Evolutionary conservation across 257 asterid species (phyloP).

Genomic region (Solanum microdontum): DNA sequence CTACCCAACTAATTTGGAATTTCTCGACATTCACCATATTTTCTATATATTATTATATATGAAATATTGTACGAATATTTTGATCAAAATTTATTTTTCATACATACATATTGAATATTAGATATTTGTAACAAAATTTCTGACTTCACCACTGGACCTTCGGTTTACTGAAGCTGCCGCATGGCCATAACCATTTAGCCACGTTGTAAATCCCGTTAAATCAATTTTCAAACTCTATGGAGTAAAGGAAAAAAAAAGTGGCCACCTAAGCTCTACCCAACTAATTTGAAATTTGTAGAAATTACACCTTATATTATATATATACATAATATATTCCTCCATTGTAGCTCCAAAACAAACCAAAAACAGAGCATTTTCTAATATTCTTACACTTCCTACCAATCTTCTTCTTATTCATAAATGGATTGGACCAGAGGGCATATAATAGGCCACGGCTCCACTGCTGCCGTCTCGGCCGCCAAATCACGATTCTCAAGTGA

Average conservation of each 20-base stretch:
- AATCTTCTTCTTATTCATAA: not conserved
- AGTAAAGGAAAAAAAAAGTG: not conserved
- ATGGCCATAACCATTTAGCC: constrained; percentile 25
- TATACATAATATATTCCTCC: not conserved
- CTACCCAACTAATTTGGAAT: constrained; percentile 55
- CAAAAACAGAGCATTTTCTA: not conserved
- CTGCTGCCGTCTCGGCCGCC: constrained; percentile 57
- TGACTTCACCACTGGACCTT: too few relatives aligned
- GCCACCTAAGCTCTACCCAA: constrained; percentile 34
- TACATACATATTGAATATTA: too few relatives aligned
- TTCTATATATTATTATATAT: not conserved
- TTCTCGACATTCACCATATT: constrained; percentile 4
- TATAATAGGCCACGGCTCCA: constrained; percentile 55
- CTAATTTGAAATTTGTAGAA: constrained; percentile 33
- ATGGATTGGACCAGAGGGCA: constrained; percentile 79
- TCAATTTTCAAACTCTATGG: constrained; percentile 24
- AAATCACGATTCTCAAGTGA: constrained; percentile 15
- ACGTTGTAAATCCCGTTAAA: constrained; percentile 45
- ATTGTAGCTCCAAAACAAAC: not conserved
- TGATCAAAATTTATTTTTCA: too few relatives aligned
- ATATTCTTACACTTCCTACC: not conserved
- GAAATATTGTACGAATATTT: too few relatives aligned
- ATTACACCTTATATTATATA: not conserved
- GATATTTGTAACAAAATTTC: too few relatives aligned
- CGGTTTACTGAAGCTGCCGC: not conserved